Evolutionary conservation across 768 basidiomycete genomes (phyloP), one percentile per base, ranked within the genome.

Genomic region (Lentinula guzmanii): DNA sequence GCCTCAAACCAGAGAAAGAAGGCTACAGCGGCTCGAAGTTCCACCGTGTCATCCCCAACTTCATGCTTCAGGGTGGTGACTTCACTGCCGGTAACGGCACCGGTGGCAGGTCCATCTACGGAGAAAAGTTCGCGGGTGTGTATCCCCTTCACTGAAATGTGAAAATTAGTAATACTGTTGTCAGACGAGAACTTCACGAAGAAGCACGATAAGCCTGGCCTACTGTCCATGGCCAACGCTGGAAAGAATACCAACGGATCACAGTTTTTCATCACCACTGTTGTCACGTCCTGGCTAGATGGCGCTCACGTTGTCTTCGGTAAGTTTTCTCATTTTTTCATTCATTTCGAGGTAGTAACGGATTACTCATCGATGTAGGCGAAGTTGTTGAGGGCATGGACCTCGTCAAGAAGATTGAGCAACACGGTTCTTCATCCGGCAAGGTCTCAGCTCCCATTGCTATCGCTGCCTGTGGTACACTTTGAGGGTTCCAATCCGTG

Each of bases 221-320:
- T 60, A 4, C 59, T 60, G 15, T 60, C 59, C 59, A 96, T 97
- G 95, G 93, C 93, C 7, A 95, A 95, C 68, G 91, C 91, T 5
- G 95, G 95, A 4, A 87, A 92, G 6, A 76, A 75, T 50, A 97
- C 95, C 39, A 98, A 98, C 70, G 96, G 95, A 0, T 95, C 92
- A 1, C 96, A 99, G 70, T 99, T 98, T 79, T 99, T 98, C 77
- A 93, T 98, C 71, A 98, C 95, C 7, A 97, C 95, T 4, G 95
- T 88, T 2, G 89, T 95, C 6, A 93, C 91, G 7, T 92, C 94
- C 6, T 96, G 93, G 93, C 76, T 96, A 64, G 93, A 97, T 74
- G 59, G 59, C 33, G 59, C 59, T 52, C 59, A 60, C 15, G 59
- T 60, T n/a, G 59, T 60, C n/a, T 60, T 60, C 24, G 59, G 59